These are phyloP conservation scores for Saccharomycopsis hybrid DNA, from an alignment of 1,139 yeast genomes.

Conservation along the genomic window DNA sequence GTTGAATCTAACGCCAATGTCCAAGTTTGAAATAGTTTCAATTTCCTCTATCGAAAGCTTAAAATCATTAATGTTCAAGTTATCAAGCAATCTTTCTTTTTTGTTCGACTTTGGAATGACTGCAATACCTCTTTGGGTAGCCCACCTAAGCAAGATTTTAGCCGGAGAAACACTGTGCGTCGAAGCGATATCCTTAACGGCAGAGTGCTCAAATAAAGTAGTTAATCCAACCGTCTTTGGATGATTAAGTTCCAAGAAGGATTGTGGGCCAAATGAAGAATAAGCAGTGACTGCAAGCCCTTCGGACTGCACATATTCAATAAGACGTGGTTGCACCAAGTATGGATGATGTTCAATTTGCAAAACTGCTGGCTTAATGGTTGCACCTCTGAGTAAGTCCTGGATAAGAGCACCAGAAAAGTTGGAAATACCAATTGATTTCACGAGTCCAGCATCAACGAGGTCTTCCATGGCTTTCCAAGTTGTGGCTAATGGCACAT, in stretches of 20 bases:
- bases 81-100: constrained; percentile 50
- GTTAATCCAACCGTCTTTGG: constrained; percentile 47
- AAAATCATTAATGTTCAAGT: constrained; percentile 49
- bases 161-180: constrained; percentile 47
- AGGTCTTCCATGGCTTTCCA: constrained; percentile 71
- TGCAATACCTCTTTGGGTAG: constrained; percentile 64
- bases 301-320: constrained; percentile 53
- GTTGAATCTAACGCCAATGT: constrained; percentile 70
- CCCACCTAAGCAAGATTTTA: constrained; percentile 73
- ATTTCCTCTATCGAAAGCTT: constrained; percentile 50
- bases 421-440: constrained; percentile 80
- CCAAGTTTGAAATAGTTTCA: constrained; percentile 47
- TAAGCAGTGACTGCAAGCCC: constrained; percentile 74
- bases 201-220: constrained; percentile 49
- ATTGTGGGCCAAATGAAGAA: constrained; percentile 79
- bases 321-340: constrained; percentile 64
- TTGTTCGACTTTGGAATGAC: constrained; percentile 72
- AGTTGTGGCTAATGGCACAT: constrained; percentile 68
- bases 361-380: constrained; percentile 68
- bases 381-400: constrained; percentile 67
- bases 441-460: constrained; percentile 55
- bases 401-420: constrained; percentile 67
- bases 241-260: constrained; percentile 56
- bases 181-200: constrained; percentile 46
- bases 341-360: constrained; percentile 94